phyloP scores from a whole-genome alignment of 495 filamentous ascomycete genomes.

The Sporormia fimetaria region DNA sequence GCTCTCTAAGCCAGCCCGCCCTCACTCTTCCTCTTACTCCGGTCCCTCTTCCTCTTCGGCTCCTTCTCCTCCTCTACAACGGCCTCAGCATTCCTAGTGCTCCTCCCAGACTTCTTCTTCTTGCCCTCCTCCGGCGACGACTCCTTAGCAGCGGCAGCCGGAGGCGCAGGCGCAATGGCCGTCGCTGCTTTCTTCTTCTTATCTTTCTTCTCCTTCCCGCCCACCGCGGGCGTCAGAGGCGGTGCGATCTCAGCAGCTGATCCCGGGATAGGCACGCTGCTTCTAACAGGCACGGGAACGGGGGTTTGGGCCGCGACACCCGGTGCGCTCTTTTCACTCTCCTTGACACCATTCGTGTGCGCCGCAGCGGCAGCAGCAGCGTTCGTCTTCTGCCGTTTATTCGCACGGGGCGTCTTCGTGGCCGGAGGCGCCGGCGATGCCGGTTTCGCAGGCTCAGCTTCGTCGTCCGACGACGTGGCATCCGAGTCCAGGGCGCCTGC shows the following conservation, averaged over 20 bases:
- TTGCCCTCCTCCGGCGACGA: conserved; percentile 7
- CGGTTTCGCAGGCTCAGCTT: conserved; percentile 10
- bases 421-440: conserved; percentile 13
- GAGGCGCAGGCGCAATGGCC: conserved; percentile 11
- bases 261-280: conserved; percentile 8
- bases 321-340: conserved; percentile 3
- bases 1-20: conserved; percentile 7
- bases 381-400: conserved; percentile 23
- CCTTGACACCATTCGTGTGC: conserved; percentile 1
- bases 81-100: conserved; percentile 11
- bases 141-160: conserved; percentile 3
- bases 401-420: conserved; percentile 15
- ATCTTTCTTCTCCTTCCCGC: conserved; percentile 12
- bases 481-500: conserved; percentile 20
- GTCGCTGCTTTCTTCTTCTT: conserved; percentile 7
- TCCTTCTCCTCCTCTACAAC: background rate
- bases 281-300: background rate
- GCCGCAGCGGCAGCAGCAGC: background rate
- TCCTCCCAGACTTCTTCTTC: conserved; percentile 13
- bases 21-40: conserved; percentile 22
- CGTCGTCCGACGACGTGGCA: conserved; percentile 9
- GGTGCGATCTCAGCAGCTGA: background rate
- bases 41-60: conserved; percentile 15
- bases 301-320: background rate
- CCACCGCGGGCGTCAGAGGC: background rate